Base-by-base conservation (phyloP, 805 yeast genomes). In the Hanseniaspora valbyensis region DNA sequence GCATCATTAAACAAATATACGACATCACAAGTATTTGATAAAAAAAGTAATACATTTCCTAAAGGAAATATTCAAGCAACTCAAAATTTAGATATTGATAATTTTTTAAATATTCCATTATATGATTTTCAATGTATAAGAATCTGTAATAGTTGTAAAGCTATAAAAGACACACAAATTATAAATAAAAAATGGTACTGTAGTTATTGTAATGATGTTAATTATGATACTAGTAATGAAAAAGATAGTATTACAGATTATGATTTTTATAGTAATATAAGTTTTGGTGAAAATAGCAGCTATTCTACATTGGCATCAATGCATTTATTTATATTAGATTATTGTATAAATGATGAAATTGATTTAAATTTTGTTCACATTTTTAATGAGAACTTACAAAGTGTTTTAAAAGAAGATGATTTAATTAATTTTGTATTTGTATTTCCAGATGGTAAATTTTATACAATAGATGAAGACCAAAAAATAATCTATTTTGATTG, bases 141-240 rank as follows among this genome's bases (percentile, higher is more conserved):
- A 13, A 4, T 36, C 6, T 38, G 46, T 30, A 37, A 26, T 0
- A 22, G 39, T 12, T 36, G 39, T 28, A 24, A 18, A 4, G 44
- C 41, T 10, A 25, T 33, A 5, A 44, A 33, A 24, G 44, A 41
- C 22, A 33, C 18, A 8, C 4, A n/a, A 12, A 36, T 18, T 13
- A 2, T 13, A 16, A 13, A 16, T n/a, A 34, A n/a, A 4, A 44
- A 45, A 10, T 51, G 53, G 53, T 40, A 28, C 29, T 51, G 53
- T 32, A 10, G 33, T n/a, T 40, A 44, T n/a, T 51, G 53, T n/a
- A 29, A 45, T 16, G 46, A 51, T 21, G 43, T 42, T 2, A 51
- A 51, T 24, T 45, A 51, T 16, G 9, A 19, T n/a, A 12, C 24
- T 5, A 13, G 12, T 3, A 12, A 24, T 9, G 29, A 10, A 3